phyloP scores from a whole-genome alignment of 2,329 filamentous ascomycete genomes.

The Lachnellula subtilissima region DNA sequence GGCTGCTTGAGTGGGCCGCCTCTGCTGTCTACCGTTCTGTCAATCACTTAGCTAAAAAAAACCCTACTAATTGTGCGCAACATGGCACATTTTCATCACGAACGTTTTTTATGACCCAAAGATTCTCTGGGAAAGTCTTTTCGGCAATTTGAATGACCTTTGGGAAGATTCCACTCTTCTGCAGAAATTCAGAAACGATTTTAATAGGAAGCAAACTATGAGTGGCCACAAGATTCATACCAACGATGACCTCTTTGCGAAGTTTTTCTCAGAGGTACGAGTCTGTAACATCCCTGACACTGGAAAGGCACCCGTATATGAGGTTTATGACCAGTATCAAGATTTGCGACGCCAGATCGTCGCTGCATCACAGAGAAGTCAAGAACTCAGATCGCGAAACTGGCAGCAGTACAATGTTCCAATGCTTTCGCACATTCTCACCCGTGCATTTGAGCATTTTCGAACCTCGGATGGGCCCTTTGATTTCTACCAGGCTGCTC shows the following conservation, averaged over 20 bases:
- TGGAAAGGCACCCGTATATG: constrained; percentile 2
- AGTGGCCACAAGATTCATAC: constrained; percentile 7
- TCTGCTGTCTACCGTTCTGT: constrained; percentile 17
- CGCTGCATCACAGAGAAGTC: constrained; percentile 8
- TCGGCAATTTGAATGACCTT: constrained; percentile 2
- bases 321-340: constrained; percentile 13
- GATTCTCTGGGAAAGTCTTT: constrained; percentile 5
- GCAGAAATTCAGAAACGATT: constrained; percentile 7
- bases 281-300: constrained; percentile 17
- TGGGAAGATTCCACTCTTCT: constrained; percentile 5
- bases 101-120: constrained; percentile 6
- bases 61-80: constrained; percentile 22
- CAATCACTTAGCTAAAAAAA: constrained; percentile 21
- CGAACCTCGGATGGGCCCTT: constrained; percentile 15
- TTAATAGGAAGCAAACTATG: constrained; percentile 5
- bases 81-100: constrained; percentile 9
- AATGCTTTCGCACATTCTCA: constrained; percentile 17
- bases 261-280: constrained; percentile 17
- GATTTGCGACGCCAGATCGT: constrained; percentile 11
- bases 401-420: constrained; percentile 18
- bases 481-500: constrained; percentile 17
- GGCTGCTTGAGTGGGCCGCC: constrained; percentile 20
- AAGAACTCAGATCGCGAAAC: constrained; percentile 7
- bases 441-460: constrained; percentile 18
- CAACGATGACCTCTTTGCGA: constrained; percentile 14